Percentiles rank a stretch among this genome's conserved stretches.
Conservation (phyloP, 345 rosid genomes). For the Bruguiera parviflora region DNA sequence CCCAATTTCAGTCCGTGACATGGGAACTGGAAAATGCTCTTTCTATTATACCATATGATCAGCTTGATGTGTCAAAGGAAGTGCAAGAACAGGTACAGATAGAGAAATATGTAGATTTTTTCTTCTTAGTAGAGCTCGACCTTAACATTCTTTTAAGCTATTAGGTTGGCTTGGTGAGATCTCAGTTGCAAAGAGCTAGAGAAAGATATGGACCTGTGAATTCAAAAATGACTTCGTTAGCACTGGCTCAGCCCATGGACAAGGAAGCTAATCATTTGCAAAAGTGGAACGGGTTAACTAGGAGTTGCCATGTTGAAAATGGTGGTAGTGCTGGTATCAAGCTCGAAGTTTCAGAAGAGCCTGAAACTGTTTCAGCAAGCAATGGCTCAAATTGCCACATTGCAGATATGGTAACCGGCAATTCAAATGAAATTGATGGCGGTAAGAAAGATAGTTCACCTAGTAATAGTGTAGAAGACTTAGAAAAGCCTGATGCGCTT, state of each 20-base stretch:
- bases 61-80: slow-evolving; percentile 73
- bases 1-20: slow-evolving; percentile 77
- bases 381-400: not conserved
- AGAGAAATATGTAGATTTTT: not conserved
- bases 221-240: slow-evolving; percentile 40
- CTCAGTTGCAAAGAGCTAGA: slow-evolving; percentile 76
- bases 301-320: slow-evolving; percentile 29
- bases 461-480: slow-evolving; percentile 46
- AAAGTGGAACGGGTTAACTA: slow-evolving; percentile 14
- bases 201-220: slow-evolving; percentile 63
- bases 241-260: slow-evolving; percentile 46
- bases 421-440: slow-evolving; percentile 33
- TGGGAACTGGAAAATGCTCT: slow-evolving; percentile 85
- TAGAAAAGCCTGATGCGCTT: slow-evolving; percentile 52
- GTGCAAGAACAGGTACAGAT: slow-evolving; percentile 73
- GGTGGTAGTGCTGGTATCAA: slow-evolving; percentile 18
- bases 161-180: slow-evolving; percentile 71
- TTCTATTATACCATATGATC: slow-evolving; percentile 56
- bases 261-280: slow-evolving; percentile 25
- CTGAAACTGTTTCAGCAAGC: slow-evolving; percentile 13
- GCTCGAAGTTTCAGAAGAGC: slow-evolving; percentile 31
- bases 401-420: slow-evolving; percentile 15
- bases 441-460: slow-evolving; percentile 36
- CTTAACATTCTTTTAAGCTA: slow-evolving; percentile 9
- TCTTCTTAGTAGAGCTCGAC: not conserved